A percentile compares a stretch with the other conserved stretches of the same genome.
Evolutionary conservation across 2,329 filamentous ascomycete genomes (phyloP).

Genomic region (Epicoccum sorghinum): DNA sequence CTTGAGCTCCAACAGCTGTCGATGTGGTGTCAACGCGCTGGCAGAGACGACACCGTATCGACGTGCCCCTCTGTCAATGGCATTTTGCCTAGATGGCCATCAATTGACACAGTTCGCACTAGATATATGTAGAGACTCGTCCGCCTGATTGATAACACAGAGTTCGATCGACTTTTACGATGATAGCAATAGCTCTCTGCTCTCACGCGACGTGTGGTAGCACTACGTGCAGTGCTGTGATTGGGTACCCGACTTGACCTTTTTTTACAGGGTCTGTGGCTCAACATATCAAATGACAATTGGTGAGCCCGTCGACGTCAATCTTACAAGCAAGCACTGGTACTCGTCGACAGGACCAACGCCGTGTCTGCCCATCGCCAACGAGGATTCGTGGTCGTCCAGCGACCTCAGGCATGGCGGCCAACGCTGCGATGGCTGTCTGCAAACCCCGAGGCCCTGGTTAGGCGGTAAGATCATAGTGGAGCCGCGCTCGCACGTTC

Average conservation of each 20-base stretch:
- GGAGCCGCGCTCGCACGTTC: constrained; percentile 16
- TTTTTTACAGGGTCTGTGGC: constrained; percentile 4
- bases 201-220: constrained; percentile 26
- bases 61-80: not conserved
- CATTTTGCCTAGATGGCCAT: not conserved
- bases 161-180: constrained; percentile 7
- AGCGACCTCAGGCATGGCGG: not conserved
- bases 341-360: not conserved
- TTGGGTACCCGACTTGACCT: constrained; percentile 18
- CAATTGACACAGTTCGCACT: not conserved
- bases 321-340: not conserved
- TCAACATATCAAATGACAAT: constrained; percentile 3
- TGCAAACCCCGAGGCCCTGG: not conserved
- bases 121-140: constrained; percentile 2
- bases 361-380: constrained; percentile 6
- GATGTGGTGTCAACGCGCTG: constrained; percentile 12
- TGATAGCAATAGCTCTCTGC: constrained; percentile 1
- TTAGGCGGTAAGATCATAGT: constrained; percentile 17
- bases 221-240: constrained; percentile 31
- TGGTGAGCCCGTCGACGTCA: not conserved
- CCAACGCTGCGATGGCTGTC: constrained; percentile 3
- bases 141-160: not conserved
- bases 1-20: constrained; percentile 14
- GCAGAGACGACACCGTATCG: not conserved
- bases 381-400: constrained; percentile 11